Conservation (phyloP, 768 basidiomycete genomes). For the Boletellus sp. region DNA sequence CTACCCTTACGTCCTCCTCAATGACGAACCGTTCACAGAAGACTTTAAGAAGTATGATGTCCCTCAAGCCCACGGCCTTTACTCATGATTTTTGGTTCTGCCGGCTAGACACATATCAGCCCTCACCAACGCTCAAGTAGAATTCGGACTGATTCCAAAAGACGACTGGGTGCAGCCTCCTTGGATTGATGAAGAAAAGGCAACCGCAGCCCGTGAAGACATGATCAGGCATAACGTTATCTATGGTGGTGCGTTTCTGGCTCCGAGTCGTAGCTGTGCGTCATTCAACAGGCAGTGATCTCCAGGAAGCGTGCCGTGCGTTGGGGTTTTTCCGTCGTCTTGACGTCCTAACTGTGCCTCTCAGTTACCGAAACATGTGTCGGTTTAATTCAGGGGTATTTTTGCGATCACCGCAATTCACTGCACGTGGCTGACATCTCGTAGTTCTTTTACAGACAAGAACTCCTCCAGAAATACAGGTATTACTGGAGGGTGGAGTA, state of each 20-base stretch:
- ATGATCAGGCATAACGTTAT: conserved; percentile 65
- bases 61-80: background rate
- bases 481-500: conserved; percentile 94
- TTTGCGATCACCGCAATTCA: background rate
- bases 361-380: conserved; percentile 91
- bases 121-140: conserved; percentile 31
- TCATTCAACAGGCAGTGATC: background rate
- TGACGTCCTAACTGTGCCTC: conserved; percentile 6
- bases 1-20: conserved; percentile 89
- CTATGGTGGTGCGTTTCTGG: conserved; percentile 50
- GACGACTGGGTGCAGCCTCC: conserved; percentile 76
- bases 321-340: conserved; percentile 14
- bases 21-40: conserved; percentile 75
- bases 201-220: conserved; percentile 49
- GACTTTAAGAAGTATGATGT: conserved; percentile 61
- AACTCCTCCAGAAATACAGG: conserved; percentile 67
- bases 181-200: conserved; percentile 73
- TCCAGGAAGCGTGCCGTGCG: conserved; percentile 71
- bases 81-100: conserved; percentile 4
- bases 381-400: conserved; percentile 85
- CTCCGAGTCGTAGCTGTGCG: conserved; percentile 1
- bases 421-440: background rate
- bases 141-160: conserved; percentile 62
- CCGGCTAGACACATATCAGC: conserved; percentile 29
- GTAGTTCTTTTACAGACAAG: conserved; percentile 82